Evolutionary conservation across 1,139 yeast species (phyloP), one percentile per base, ranked within the genome.

Genomic region (Suhomyces bolitotheri): DNA sequence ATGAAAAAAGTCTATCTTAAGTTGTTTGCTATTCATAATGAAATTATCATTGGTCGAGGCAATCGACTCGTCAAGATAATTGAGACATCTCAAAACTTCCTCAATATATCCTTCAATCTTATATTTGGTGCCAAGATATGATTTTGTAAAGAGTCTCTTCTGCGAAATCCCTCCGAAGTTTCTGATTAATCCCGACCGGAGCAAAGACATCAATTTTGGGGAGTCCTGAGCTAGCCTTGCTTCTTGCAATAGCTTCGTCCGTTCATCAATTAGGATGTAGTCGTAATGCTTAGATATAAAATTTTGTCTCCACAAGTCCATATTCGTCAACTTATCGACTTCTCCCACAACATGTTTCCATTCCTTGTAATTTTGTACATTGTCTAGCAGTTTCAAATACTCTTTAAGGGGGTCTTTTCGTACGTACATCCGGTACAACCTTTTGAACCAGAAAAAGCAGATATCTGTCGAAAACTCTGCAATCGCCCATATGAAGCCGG

Each of bases 141-240:
- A 80, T 45, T 89, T 79, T 39, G 84, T 82, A 62, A 85, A 92
- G 27, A 92, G 64, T 36, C 82, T 74, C 48, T 82, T 82, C 48
- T 84, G 88, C 3, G 95, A 78, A 4, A 92, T 86, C 1, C 96
- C 95, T 7, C 96, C 98, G 62, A 92, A 84, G 54, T 92, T 92
- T 21, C 98, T 66, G 31, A 92, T 64, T 50, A 88, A 74, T 0
- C 96, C 96, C 0, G 96, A 84, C 29, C 96, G 66, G 30, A 92
- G 72, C 28, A 85, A 66, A 16, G 87, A 82, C 64, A 85, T 74
- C 19, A 92, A 68, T 26, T 67, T 60, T 16, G 71, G 73, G 2
- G 78, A 62, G 51, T 87, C 82, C n/a, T 73, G 76, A 7, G 68
- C 64, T 11, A 69, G 60, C 34, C 95, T 62, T 1, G 96, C 92